These are phyloP conservation scores for Penicillium steckii DNA, from an alignment of 495 filamentous ascomycete genomes.

Conservation along the genomic window DNA sequence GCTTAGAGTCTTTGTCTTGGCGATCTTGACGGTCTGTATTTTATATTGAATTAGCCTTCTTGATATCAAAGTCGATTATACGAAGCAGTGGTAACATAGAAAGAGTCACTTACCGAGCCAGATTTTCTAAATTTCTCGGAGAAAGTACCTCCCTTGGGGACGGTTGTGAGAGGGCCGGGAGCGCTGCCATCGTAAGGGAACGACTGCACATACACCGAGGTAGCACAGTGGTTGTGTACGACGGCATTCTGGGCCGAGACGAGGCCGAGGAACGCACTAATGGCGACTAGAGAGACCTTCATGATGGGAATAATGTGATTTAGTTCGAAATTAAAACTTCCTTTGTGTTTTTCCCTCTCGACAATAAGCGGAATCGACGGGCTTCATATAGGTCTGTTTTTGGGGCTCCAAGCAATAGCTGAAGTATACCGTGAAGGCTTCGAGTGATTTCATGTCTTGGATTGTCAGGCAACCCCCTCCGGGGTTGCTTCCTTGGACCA, in stretches of 20 bases:
- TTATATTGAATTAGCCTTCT: conserved; percentile 14
- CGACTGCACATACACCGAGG: conserved; percentile 30
- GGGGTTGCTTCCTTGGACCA: conserved; percentile 7
- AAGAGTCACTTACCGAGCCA: conserved; percentile 27
- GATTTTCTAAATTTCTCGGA: conserved; percentile 25
- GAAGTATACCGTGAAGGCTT: conserved; percentile 13
- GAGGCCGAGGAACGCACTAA: conserved; percentile 23
- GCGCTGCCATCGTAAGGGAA: conserved; percentile 31
- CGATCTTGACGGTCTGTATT: conserved; percentile 30
- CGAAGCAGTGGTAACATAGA: neutral
- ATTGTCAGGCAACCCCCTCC: conserved; percentile 17
- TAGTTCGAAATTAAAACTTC: neutral
- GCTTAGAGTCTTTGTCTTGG: conserved; percentile 25
- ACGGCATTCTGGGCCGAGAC: conserved; percentile 27
- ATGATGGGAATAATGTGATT: no score
- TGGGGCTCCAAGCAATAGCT: conserved; percentile 7
- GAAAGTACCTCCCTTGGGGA: conserved; percentile 24
- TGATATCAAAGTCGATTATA: conserved; percentile 4
- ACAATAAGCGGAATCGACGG: conserved; percentile 9
- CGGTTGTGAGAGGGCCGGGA: conserved; percentile 25
- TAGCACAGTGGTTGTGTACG: conserved; percentile 26
- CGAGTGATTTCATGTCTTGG: conserved; percentile 13
- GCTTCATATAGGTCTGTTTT: conserved; percentile 23
- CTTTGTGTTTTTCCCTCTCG: conserved; percentile 12
- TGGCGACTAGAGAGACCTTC: conserved; percentile 23